Evolutionary conservation across 495 filamentous ascomycete species (phyloP), one percentile per base, ranked within the genome.

Genomic region (Aspergillus heteromorphus): DNA sequence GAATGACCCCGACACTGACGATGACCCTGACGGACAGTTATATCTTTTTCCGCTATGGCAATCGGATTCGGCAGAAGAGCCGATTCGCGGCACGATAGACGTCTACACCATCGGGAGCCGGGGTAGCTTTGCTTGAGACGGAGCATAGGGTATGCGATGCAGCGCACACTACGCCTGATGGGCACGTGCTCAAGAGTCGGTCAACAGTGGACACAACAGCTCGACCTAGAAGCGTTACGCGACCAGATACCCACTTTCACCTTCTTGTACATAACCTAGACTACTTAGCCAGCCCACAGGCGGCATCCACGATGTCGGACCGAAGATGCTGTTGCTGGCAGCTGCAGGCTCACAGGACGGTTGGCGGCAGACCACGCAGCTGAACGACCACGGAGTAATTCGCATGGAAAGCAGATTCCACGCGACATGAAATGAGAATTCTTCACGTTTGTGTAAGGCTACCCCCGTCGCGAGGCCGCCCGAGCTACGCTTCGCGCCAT

Each of bases 41-140:
- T 58, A 55, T 88, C 14, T 88, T 89, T 62, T 88, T 85, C 65
- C 71, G 68, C 42, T 86, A 82, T 51, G 85, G 85, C 18, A 70
- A 72, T 63, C 69, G 65, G 21, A 73, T 84, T 56, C 73, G 81
- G 53, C 65, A 70, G 60, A 75, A 69, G 52, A 81, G 77, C 56
- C 72, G 73, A 48, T 84, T 80, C 63, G 80, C 80, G 16, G 69
- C 66, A 34, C 69, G 60, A 5, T 64, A 71, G 51, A 63, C 51
- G 41, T 69, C 59, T 61, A 51, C 38, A 4, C 5, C 34, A 13
- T 38, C 5, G 13, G 1, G 13, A 38, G 23, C 7, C 23, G 23
- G 23, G 23, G 7, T 27, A 21, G 8, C 31, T 34, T 34, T 11
- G 11, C 13, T 10, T 34, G 31, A 34, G 8, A 10, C 31, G 13